phyloP scores from a whole-genome alignment of 805 yeast genomes.

The Candida hispaniensis region DNA sequence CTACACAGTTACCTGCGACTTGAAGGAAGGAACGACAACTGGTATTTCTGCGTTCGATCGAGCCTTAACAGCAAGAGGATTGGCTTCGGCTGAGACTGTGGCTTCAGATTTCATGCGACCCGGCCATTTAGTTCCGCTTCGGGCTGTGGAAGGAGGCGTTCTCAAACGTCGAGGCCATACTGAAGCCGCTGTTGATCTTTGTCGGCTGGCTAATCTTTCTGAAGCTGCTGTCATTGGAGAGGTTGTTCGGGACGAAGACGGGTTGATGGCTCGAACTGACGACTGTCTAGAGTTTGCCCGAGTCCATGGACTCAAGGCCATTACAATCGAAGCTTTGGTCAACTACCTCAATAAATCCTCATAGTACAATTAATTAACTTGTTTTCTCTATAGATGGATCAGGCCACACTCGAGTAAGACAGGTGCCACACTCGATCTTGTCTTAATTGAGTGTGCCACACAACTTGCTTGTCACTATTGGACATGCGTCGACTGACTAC shows the following conservation, averaged over 20 bases:
- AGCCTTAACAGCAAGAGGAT: conserved; percentile 61
- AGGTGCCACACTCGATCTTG: too few relatives aligned
- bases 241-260: conserved; percentile 84
- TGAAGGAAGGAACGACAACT: conserved; percentile 81
- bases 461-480: too few relatives aligned
- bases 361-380: too few relatives aligned
- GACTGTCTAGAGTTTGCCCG: conserved; percentile 69
- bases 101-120: conserved; percentile 74
- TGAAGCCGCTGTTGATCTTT: conserved; percentile 89
- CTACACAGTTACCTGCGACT: conserved; percentile 87
- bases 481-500: too few relatives aligned
- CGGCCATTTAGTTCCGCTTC: conserved; percentile 86
- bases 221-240: conserved; percentile 94
- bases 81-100: conserved; percentile 50
- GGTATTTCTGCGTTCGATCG: conserved; percentile 95
- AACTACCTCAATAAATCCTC: conserved; percentile 41
- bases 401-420: not conserved
- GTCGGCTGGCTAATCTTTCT: conserved; percentile 60
- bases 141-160: conserved; percentile 83
- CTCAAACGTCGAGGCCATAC: conserved; percentile 86
- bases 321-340: conserved; percentile 67
- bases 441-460: too few relatives aligned
- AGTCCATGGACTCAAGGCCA: conserved; percentile 51
- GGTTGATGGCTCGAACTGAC: conserved; percentile 86
- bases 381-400: not conserved